A percentile compares a stretch with the other conserved stretches of the same genome.
Conservation (phyloP, 2,329 filamentous ascomycete genomes). For the Aspergillus quadrilineatus region DNA sequence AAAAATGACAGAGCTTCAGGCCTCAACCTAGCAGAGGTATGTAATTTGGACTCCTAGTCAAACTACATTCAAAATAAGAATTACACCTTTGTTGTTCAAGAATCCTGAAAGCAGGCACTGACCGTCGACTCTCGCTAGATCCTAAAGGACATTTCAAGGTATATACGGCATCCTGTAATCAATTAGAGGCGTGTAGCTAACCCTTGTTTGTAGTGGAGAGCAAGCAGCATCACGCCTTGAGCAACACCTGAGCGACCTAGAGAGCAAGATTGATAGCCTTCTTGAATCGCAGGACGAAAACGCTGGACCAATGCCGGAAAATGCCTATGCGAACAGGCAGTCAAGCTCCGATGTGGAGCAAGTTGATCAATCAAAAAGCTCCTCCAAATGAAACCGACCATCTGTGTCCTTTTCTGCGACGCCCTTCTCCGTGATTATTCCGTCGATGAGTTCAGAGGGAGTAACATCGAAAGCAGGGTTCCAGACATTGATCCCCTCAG, state of each 20-base stretch:
- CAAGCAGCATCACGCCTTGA: conserved; percentile 56
- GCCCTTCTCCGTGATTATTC: conserved; percentile 88
- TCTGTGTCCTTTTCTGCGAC: conserved; percentile 73
- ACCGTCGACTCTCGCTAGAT: neutral
- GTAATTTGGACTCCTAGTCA: neutral
- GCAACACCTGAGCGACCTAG: conserved; percentile 53
- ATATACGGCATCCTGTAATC: neutral
- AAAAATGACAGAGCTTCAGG: neutral
- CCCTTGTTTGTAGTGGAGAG: conserved; percentile 48
- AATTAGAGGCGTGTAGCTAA: neutral
- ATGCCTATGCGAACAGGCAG: neutral
- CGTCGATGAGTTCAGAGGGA: conserved; percentile 83
- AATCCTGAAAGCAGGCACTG: neutral
- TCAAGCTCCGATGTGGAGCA: neutral
- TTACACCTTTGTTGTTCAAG: neutral
- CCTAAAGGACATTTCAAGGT: conserved; percentile 13
- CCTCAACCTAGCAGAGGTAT: neutral
- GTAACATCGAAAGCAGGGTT: conserved; percentile 98
- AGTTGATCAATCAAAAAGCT: conserved; percentile 23
- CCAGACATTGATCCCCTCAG: conserved; percentile 78
- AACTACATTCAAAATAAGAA: neutral
- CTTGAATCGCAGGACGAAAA: conserved; percentile 2
- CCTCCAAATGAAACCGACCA: conserved; percentile 64
- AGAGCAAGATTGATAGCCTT: conserved; percentile 49
- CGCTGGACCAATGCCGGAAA: neutral